Evolutionary conservation across 768 basidiomycete genomes (phyloP).

Genomic region (Boletus reticulatus): DNA sequence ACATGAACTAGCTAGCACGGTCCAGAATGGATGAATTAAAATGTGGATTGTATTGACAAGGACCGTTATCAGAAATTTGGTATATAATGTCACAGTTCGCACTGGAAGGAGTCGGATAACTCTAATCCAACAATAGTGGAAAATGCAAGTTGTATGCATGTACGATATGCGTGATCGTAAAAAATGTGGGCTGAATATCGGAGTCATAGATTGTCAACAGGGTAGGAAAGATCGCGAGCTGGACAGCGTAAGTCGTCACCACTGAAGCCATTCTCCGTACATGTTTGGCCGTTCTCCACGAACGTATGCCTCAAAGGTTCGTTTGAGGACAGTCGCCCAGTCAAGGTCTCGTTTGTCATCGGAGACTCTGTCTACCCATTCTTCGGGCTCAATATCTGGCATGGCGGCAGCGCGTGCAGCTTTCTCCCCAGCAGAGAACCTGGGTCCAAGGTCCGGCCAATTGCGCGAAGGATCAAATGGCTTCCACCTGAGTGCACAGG

Average conservation of each 20-base stretch:
- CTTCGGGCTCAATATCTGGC: slow-evolving; percentile 32
- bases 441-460: slow-evolving; percentile 88
- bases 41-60: slow-evolving; percentile 23
- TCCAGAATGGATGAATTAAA: slow-evolving; percentile 19
- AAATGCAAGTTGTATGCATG: slow-evolving; percentile 27
- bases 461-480: slow-evolving; percentile 93
- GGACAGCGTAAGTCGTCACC: slow-evolving; percentile 32
- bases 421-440: slow-evolving; percentile 74
- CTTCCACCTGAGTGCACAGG: slow-evolving; percentile 70
- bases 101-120: slow-evolving; percentile 20
- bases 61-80: slow-evolving; percentile 26
- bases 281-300: slow-evolving; percentile 91
- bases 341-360: slow-evolving; percentile 80
- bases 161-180: slow-evolving; percentile 27
- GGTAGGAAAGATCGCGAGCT: slow-evolving; percentile 9
- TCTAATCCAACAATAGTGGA: slow-evolving; percentile 32
- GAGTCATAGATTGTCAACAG: slow-evolving; percentile 28
- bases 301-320: slow-evolving; percentile 92
- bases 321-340: slow-evolving; percentile 93
- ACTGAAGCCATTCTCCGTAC: slow-evolving; percentile 83
- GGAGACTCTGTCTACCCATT: slow-evolving; percentile 42
- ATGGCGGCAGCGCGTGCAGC: slow-evolving; percentile 50
- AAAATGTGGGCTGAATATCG: slow-evolving; percentile 27
- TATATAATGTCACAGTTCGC: slow-evolving; percentile 30
- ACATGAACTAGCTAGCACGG: slow-evolving; percentile 16